Percentiles rank a stretch among this genome's conserved stretches.
These are phyloP conservation scores for Arctium lappa DNA, from an alignment of 129 eudicot genomes.

Conservation along the genomic window DNA sequence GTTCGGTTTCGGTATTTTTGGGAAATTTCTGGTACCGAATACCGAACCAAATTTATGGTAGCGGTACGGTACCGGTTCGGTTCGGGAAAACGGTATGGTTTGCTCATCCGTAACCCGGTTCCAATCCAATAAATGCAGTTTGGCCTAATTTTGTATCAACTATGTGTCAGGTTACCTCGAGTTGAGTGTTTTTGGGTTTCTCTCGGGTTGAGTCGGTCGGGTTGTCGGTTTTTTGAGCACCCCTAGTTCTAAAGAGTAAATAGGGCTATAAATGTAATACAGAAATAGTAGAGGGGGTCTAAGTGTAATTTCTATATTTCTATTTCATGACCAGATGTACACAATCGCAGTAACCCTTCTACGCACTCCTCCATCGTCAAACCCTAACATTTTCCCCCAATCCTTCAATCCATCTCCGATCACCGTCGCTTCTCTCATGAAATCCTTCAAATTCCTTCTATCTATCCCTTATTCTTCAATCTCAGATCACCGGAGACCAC, in stretches of 20 bases:
- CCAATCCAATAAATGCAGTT: too few relatives aligned
- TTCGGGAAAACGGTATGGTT: too few relatives aligned
- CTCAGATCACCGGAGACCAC: slow-evolving; percentile 22
- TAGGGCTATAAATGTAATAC: background rate
- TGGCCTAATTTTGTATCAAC: too few relatives aligned
- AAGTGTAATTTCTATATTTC: background rate
- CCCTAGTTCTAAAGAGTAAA: background rate
- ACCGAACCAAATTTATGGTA: too few relatives aligned
- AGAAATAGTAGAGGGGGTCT: background rate
- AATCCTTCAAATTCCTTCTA: slow-evolving; percentile 5
- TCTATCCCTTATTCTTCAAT: background rate
- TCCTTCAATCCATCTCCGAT: background rate
- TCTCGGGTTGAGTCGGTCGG: too few relatives aligned
- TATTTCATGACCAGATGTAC: background rate
- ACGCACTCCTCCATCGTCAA: slow-evolving; percentile 20
- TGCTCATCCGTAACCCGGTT: too few relatives aligned
- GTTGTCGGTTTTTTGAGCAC: too few relatives aligned
- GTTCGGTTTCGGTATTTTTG: too few relatives aligned
- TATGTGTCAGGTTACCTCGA: too few relatives aligned
- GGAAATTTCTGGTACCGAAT: too few relatives aligned
- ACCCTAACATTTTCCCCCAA: slow-evolving; percentile 31
- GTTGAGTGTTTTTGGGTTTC: too few relatives aligned
- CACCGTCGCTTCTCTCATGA: slow-evolving; percentile 20
- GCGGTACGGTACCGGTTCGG: too few relatives aligned
- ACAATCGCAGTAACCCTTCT: background rate